Base-by-base conservation (phyloP, 2,329 filamentous ascomycete genomes). In the Stromatinia cepivora region DNA sequence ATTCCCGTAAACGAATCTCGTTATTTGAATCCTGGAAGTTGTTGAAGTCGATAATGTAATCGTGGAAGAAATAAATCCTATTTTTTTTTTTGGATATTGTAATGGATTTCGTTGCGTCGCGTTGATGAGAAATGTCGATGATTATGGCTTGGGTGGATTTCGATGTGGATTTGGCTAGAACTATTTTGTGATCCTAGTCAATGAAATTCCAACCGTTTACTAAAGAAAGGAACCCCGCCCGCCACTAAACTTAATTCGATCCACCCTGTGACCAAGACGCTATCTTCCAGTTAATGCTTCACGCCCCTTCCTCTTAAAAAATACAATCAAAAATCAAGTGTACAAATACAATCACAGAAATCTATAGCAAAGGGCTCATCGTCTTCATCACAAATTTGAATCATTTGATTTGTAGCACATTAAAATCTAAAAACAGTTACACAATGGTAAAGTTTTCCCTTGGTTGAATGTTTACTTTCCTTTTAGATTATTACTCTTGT, bases 371-470 rank as follows among this genome's bases (percentile, higher is more conserved):
- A 52, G 25, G 31, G 39, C 46, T 52, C 22, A 52, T 39, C 22
- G 15, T n/a, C 25, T 61, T 8, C 39, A 42, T 63, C 61, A 39
- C 31, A 28, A 52, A 22, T 20, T 52, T 36, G 46, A 39, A 39
- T 42, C 46, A 39, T 39, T 28, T 25, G 22, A 57, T 57, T 39
- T 52, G 61, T 63, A 52, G 22, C 31, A 52, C 13, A 42, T 39
- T 28, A 25, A 52, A 36, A 8, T n/a, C 48, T 34, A 15, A 36
- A 13, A 52, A 39, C 22, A 62, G 15, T 63, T 28, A 52, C 46
- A 63, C 46, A 64, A 69, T 69, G 66, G 66, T 69, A 69, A 50
- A 22, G 50, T 64, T 56, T 36, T 48, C 66, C 66, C 54, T 31
- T 36, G 48, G 11, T 15, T 67, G 22, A 28, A 42, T 39, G 22